phyloP scores from a whole-genome alignment of 768 basidiomycete species.

The Russula griseocarnosa region DNA sequence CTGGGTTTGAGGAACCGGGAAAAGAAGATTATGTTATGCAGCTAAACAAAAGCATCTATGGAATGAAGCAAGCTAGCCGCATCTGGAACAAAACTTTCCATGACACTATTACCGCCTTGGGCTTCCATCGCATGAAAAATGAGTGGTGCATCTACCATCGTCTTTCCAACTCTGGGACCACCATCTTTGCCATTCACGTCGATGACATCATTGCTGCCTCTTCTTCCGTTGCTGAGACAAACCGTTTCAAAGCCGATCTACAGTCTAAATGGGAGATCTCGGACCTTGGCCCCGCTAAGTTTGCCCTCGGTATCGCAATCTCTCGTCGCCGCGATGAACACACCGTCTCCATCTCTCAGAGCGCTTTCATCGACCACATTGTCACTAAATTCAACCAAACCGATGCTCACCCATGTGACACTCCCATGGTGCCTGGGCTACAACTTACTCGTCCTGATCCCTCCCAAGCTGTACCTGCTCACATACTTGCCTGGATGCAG shows the following conservation, averaged over 20 bases:
- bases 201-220: neutral
- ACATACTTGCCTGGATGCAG: neutral
- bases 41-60: too few relatives aligned
- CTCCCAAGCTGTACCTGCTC: too few relatives aligned
- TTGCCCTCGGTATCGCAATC: neutral
- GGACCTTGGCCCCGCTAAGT: neutral
- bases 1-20: too few relatives aligned
- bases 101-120: too few relatives aligned
- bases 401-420: neutral
- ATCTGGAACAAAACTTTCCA: too few relatives aligned
- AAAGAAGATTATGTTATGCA: too few relatives aligned
- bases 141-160: neutral
- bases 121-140: too few relatives aligned
- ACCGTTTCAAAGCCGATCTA: neutral
- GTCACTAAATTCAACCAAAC: neutral
- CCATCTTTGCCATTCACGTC: neutral
- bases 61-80: too few relatives aligned
- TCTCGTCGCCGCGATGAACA: accelerated
- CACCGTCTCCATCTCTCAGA: neutral
- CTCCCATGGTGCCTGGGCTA: neutral
- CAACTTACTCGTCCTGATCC: neutral
- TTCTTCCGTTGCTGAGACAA: neutral
- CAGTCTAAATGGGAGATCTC: neutral
- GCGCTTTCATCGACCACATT: neutral
- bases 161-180: neutral